phyloP scores from a whole-genome alignment of 768 basidiomycete species.

The Xerocomellus amylosporus region DNA sequence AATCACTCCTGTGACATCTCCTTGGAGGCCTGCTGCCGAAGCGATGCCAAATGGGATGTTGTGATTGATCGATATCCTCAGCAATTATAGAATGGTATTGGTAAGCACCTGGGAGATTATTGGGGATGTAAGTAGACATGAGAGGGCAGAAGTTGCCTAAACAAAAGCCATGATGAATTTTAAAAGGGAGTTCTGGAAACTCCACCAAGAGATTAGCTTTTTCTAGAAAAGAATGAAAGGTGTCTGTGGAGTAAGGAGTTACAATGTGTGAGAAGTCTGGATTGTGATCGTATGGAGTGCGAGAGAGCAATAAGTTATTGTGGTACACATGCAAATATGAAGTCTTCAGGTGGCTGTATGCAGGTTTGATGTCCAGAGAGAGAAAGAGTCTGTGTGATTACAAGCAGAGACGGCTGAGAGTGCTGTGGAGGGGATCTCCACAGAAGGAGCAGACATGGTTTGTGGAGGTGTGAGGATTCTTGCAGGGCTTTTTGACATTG shows the following conservation, averaged over 20 bases:
- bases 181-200: constrained; percentile 1
- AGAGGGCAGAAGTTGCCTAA: background rate
- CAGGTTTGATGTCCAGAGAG: background rate
- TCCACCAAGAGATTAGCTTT: background rate
- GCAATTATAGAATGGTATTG: no score
- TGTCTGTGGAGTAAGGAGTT: background rate
- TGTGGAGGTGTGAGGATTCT: background rate
- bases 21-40: no score
- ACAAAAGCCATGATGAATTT: background rate
- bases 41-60: no score
- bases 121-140: no score
- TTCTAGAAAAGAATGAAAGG: background rate
- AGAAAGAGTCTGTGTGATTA: background rate
- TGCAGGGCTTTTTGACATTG: background rate
- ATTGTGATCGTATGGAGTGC: background rate
- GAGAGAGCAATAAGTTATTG: background rate
- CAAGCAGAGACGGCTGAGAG: background rate
- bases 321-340: background rate
- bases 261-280: background rate
- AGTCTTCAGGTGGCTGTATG: no score
- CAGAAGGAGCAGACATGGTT: background rate
- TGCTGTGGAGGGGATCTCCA: background rate
- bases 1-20: no score
- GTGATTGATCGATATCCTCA: no score
- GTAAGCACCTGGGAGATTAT: no score